Base-by-base conservation (phyloP, 768 basidiomycete species). In the Mycena belliarum region DNA sequence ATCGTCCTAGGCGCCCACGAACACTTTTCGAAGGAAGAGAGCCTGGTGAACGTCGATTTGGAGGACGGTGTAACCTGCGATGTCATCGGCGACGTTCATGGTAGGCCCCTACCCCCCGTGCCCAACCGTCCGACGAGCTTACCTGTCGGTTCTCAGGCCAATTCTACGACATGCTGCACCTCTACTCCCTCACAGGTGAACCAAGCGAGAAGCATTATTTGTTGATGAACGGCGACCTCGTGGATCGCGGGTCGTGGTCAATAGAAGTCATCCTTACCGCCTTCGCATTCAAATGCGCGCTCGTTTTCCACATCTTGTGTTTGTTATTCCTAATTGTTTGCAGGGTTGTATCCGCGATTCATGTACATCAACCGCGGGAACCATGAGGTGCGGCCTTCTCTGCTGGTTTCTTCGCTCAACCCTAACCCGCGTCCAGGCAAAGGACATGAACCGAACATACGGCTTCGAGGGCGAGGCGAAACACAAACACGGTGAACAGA, bases 381-480 rank as follows among this genome's bases (percentile, higher is more conserved):
- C 12, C 35, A 35, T 35, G 35, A 35, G 35, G 35, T 35, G 35
- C 35, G 35, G 35, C 35, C 35, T 32, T 32, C 35, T n/a, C 35
- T 35, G 12, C 8, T 6, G 35, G n/a, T 40, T 40, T 4, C 38
- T n/a, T n/a, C 15, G 16, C 20, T 40, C 38, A 6, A 7, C 18
- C 7, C 29, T 32, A 35, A 40, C 15, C 6, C n/a, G n/a, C 18
- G 98, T 98, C 74, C 96, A 96, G 75, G 88, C 93, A 58, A 91
- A 92, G 70, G 95, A 98, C 44, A 98, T 99, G 97, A 99, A 99
- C 73, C 78, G 88, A 47, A 84, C 87, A 21, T 95, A 96, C 71
- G 94, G 94, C 1, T 95, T 95, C 67, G 93, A 96, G 72, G 95
- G 95, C 38, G 97, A 99, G 76, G 90, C 87, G 28, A 96, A 96